Base-by-base conservation (phyloP, 495 filamentous ascomycete genomes). In the Parathielavia hyrcaniae region DNA sequence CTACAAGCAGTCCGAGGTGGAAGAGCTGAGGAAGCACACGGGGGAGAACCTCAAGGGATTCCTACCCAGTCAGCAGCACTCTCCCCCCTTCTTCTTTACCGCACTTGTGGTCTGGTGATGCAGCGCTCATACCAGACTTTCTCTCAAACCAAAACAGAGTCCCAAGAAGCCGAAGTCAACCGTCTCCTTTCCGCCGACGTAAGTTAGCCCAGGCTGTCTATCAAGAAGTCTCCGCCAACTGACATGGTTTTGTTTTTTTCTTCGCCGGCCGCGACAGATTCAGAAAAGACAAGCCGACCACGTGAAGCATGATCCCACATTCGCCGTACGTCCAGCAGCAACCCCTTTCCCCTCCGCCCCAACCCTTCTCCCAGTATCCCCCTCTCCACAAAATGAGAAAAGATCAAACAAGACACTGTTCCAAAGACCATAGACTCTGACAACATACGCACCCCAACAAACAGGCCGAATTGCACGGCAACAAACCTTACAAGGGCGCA, bases 11-110 rank as follows among this genome's bases (percentile, higher is more conserved):
- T 30, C 59, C 14, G 59, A 68, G 26, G 38, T 66, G 8, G 61
- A 66, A 14, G 40, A 68, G 39, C 35, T 62, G 9, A 46, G 45
- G 30, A 32, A 16, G 53, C 55, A 44, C 32, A 62, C 49, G 19
- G 65, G 65, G 4, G 54, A 62, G 54, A 69, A 69, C 30, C 34
- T 68, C 16, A 60, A 53, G 61, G 67, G 61, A 0, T 68, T 61
- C 36, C 32, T 58, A 43, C 57, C 61, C 11, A 61, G 67, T 67
- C 57, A 12, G 61, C 47, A n/a, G n/a, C n/a, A n/a, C n/a, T 12
- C n/a, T 36, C 11, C 22, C 26, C 7, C 8, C n/a, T 12, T 14
- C 12, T n/a, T n/a, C n/a, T n/a, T n/a, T n/a, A 22, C 16, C 32
- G 17, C 14, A 30, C 6, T 16, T 8, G 12, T 4, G 26, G 12